These are phyloP conservation scores for Corylus avellana DNA, from an alignment of 306 rosid species.

Conservation along the genomic window DNA sequence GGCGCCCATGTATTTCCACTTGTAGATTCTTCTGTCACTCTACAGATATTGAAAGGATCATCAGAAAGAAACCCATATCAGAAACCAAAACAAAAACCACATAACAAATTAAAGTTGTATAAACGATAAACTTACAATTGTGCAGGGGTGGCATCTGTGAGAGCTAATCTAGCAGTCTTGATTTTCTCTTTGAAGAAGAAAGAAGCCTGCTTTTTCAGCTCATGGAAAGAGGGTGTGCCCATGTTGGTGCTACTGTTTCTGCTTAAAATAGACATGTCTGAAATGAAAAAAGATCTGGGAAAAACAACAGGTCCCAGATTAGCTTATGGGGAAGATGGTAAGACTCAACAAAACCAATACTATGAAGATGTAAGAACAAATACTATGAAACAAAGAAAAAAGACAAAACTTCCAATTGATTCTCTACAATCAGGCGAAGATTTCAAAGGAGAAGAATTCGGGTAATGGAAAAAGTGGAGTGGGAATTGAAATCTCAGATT, in stretches of 20 bases:
- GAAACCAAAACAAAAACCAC: conserved; percentile 11
- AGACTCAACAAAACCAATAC: conserved; percentile 13
- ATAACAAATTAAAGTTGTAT: conserved; percentile 2
- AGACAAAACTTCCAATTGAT: background rate
- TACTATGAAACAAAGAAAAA: background rate
- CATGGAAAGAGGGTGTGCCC: conserved; percentile 62
- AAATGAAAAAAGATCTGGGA: background rate
- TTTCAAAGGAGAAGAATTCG: conserved; percentile 17
- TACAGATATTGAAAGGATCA: conserved; percentile 23
- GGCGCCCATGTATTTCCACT: conserved; percentile 72
- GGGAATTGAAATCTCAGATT: conserved; percentile 20
- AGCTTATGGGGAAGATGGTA: background rate
- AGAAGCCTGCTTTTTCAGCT: conserved; percentile 89
- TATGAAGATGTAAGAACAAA: conserved; percentile 9
- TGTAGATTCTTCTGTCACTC: conserved; percentile 89
- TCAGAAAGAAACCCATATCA: conserved; percentile 7
- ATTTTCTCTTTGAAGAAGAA: conserved; percentile 87
- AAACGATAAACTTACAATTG: conserved; percentile 52
- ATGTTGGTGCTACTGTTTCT: conserved; percentile 37
- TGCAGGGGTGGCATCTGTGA: conserved; percentile 93
- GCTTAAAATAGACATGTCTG: conserved; percentile 50
- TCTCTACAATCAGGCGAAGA: conserved; percentile 6
- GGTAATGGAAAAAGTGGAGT: conserved; percentile 11
- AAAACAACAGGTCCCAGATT: background rate
- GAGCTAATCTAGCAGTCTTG: conserved; percentile 90